Percentiles rank a stretch among this genome's conserved stretches.
phyloP scores from a whole-genome alignment of 768 basidiomycete genomes.

The Hortiboletus campestris region DNA sequence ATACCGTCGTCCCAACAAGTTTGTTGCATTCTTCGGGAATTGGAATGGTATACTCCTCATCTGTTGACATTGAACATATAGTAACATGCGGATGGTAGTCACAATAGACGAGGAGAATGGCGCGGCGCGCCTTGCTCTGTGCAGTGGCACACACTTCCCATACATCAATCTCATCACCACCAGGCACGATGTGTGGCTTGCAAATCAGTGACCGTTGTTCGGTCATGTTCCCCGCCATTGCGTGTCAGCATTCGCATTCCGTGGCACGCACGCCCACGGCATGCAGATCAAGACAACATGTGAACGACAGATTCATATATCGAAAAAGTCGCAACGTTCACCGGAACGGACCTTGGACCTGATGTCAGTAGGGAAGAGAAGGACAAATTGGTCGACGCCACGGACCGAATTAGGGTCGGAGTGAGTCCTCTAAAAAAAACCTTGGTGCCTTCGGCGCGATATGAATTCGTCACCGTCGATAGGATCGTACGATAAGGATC shows the following conservation, averaged over 20 bases:
- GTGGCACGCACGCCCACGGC: not conserved
- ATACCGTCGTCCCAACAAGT: not conserved
- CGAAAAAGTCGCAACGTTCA: constrained; percentile 82
- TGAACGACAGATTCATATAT: constrained; percentile 65
- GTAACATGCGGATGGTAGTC: not conserved
- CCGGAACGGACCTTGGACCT: constrained; percentile 63
- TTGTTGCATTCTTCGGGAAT: too few relatives aligned
- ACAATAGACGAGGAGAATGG: not conserved
- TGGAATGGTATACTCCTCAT: not conserved
- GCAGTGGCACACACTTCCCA: not conserved
- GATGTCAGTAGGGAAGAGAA: not conserved
- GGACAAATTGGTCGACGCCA: not conserved
- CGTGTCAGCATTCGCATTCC: not conserved
- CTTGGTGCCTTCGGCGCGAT: constrained; percentile 57
- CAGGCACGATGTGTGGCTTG: not conserved
- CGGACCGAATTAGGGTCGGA: constrained; percentile 76
- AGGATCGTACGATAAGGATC: constrained; percentile 60
- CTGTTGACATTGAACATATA: not conserved
- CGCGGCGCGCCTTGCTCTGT: not conserved
- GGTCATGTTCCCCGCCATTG: not conserved
- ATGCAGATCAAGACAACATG: constrained; percentile 24
- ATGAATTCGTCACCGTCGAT: constrained; percentile 60
- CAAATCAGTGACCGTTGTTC: not conserved
- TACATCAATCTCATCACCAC: not conserved
- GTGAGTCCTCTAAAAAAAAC: constrained; percentile 78